Evolutionary conservation across 371 early-diverging fungal genomes (phyloP).

Genomic region (Lichtheimia ornata): DNA sequence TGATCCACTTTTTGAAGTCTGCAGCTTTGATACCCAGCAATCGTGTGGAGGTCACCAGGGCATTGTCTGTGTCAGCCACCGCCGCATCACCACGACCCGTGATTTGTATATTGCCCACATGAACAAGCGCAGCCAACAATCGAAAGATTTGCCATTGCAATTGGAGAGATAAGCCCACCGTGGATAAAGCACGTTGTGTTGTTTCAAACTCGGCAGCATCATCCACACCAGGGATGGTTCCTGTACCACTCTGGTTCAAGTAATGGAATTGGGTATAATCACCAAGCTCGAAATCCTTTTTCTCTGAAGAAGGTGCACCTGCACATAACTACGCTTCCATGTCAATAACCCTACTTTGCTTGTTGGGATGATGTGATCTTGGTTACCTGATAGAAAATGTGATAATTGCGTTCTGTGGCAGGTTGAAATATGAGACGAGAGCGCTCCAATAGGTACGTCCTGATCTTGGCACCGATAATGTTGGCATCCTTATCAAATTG

Average conservation of each 20-base stretch:
- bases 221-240: slow-evolving; percentile 77
- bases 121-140: slow-evolving; percentile 82
- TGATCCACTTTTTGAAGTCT: slow-evolving; percentile 83
- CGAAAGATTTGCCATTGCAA: slow-evolving; percentile 84
- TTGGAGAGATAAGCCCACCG: slow-evolving; percentile 78
- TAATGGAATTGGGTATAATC: slow-evolving; percentile 77
- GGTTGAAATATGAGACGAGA: slow-evolving; percentile 93
- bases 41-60: slow-evolving; percentile 57
- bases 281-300: slow-evolving; percentile 69
- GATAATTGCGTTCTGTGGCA: slow-evolving; percentile 91
- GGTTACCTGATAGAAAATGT: slow-evolving; percentile 92
- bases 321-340: slow-evolving; percentile 70
- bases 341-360: too few relatives aligned
- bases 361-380: neutral
- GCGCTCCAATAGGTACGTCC: slow-evolving; percentile 95
- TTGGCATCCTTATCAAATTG: slow-evolving; percentile 69
- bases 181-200: slow-evolving; percentile 79
- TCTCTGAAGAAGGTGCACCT: slow-evolving; percentile 77
- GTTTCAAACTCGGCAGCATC: slow-evolving; percentile 83
- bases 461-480: slow-evolving; percentile 90
- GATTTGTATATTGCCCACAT: slow-evolving; percentile 86
- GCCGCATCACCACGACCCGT: slow-evolving; percentile 64
- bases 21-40: slow-evolving; percentile 69
- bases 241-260: slow-evolving; percentile 77
- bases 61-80: slow-evolving; percentile 66